A percentile compares a stretch with the other conserved stretches of the same genome.
phyloP scores from a whole-genome alignment of 2,329 filamentous ascomycete genomes.

The Alternaria sp. region DNA sequence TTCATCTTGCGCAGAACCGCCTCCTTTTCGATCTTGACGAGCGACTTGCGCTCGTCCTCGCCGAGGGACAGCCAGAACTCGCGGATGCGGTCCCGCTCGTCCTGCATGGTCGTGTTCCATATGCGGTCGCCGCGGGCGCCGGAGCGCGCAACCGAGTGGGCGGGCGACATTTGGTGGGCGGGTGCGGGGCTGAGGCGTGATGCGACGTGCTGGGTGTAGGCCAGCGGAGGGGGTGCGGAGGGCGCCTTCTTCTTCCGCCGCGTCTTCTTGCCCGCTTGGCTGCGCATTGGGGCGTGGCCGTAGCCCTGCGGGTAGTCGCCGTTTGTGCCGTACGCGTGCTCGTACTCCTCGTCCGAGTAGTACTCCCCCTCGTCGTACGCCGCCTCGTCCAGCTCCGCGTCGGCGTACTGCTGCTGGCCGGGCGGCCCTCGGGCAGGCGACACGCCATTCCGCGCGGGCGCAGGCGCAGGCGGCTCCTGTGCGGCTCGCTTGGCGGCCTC shows the following conservation, averaged over 20 bases:
- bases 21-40: conserved; percentile 98
- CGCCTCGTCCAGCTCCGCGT: conserved; percentile 53
- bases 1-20: conserved; percentile 99
- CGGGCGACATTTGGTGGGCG: conserved; percentile 43
- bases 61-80: conserved; percentile 96
- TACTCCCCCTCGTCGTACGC: conserved; percentile 46
- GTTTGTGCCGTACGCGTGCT: conserved; percentile 42
- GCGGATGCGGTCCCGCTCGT: conserved; percentile 96
- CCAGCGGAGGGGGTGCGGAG: conserved; percentile 40
- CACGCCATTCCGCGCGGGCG: conserved; percentile 38
- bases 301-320: conserved; percentile 42
- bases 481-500: conserved; percentile 68
- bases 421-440: conserved; percentile 15
- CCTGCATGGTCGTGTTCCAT: conserved; percentile 94
- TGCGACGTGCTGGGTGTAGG: conserved; percentile 36
- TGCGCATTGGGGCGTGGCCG: conserved; percentile 25
- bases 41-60: conserved; percentile 90
- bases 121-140: conserved; percentile 77
- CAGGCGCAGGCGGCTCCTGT: conserved; percentile 37
- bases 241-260: conserved; percentile 72
- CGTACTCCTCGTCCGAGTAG: conserved; percentile 50
- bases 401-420: conserved; percentile 51
- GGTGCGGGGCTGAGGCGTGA: conserved; percentile 51
- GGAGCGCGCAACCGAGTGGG: conserved; percentile 53
- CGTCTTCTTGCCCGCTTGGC: conserved; percentile 56